These are phyloP conservation scores for Litsea cubeba DNA, from an alignment of 164 flowering plant genomes.

Conservation along the genomic window DNA sequence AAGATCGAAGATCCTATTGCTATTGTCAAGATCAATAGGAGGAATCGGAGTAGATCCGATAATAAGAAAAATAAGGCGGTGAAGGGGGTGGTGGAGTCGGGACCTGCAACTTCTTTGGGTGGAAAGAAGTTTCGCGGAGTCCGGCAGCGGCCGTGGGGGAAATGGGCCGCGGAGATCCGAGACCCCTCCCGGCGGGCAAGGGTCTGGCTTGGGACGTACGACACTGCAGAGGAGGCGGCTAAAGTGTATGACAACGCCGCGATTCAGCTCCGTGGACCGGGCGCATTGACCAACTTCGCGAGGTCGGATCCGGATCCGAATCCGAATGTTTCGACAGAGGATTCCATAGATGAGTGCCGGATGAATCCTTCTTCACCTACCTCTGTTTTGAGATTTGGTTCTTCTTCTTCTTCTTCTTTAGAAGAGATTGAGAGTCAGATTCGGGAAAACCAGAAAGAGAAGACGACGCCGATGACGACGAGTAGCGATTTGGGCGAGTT, in stretches of 20 bases:
- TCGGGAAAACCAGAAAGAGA: too few species aligned
- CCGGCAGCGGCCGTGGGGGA: conserved; percentile 82
- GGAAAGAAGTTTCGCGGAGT: conserved; percentile 68
- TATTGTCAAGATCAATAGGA: not conserved
- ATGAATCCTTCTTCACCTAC: not conserved
- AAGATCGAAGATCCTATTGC: conserved; percentile 11
- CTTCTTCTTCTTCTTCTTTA: not conserved
- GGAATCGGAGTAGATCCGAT: too few species aligned
- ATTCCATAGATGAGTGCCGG: not conserved
- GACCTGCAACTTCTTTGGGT: too few species aligned
- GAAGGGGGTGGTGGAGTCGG: too few species aligned
- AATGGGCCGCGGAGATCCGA: conserved; percentile 92
- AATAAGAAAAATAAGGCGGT: too few species aligned
- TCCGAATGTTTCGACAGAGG: not conserved
- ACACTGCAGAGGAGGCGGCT: conserved; percentile 85
- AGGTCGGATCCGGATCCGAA: not conserved
- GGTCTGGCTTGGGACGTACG: conserved; percentile 79
- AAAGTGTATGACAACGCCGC: conserved; percentile 80
- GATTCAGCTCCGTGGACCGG: conserved; percentile 66
- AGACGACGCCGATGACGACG: too few species aligned
- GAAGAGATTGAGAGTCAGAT: too few species aligned
- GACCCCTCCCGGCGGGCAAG: conserved; percentile 59
- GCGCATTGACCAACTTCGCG: not conserved
- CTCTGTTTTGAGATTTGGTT: not conserved
- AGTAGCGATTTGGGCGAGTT: not conserved